Evolutionary conservation across 2,329 filamentous ascomycete species (phyloP), one percentile per base, ranked within the genome.

Genomic region (Emergomyces africanus): DNA sequence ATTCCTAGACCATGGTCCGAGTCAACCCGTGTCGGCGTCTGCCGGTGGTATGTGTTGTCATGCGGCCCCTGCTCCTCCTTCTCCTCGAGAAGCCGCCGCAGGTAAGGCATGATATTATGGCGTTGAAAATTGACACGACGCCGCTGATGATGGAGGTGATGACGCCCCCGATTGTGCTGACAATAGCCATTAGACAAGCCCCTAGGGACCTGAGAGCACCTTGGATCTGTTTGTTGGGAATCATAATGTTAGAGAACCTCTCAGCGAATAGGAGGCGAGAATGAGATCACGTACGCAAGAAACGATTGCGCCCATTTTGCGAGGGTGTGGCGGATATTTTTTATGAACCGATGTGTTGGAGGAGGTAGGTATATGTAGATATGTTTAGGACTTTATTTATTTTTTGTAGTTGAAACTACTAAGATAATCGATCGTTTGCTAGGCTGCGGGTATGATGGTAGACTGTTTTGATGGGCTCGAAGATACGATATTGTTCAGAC

Each of bases 261-360:
- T 35, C 48, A 28, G 41, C 5, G 15, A 23, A 25, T 37, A 41
- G 25, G 57, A 28, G n/a, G n/a, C 8, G 3, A 25, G 25, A n/a
- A 30, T 30, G 23, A 18, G 2, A n/a, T 28, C n/a, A 81, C 87
- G 69, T 88, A 92, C 88, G 71, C 88, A 91, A 72, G 88, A 91
- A 65, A 90, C 79, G 69, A 94, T 85, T 74, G 86, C 88, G 77
- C 89, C 89, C 89, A 94, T 92, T 66, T 73, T 85, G 74, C n/a
- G n/a, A n/a, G n/a, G n/a, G n/a, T n/a, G n/a, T n/a, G n/a, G n/a
- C n/a, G n/a, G n/a, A 30, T 30, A 30, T 30, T 6, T 30, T 30
- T 30, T 30, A 30, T n/a, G n/a, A n/a, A n/a, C n/a, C n/a, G n/a
- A n/a, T 46, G 50, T 56, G 41, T 56, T 14, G 57, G 28, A 23